These are phyloP conservation scores for Geotrichum australiense DNA, from an alignment of 1,139 yeast species.

Conservation along the genomic window DNA sequence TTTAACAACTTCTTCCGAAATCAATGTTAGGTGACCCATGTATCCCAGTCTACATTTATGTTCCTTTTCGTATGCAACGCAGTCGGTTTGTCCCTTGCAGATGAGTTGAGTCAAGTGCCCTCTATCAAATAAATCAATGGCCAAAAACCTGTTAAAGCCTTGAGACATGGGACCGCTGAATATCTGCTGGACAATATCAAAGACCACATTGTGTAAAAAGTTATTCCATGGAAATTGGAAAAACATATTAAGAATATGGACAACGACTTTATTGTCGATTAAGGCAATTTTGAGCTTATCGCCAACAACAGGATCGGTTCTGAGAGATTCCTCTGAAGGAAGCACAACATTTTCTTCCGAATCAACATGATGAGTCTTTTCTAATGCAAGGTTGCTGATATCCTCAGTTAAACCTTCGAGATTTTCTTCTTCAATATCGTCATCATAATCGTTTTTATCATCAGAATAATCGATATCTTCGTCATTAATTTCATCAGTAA, in stretches of 20 bases:
- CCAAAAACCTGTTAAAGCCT: slow-evolving; percentile 80
- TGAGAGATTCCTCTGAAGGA: slow-evolving; percentile 30
- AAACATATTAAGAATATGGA: slow-evolving; percentile 74
- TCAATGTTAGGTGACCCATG: slow-evolving; percentile 94
- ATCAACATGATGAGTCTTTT: slow-evolving; percentile 2
- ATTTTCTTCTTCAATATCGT: slow-evolving; percentile 19
- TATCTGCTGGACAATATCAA: slow-evolving; percentile 94
- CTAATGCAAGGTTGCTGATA: slow-evolving; percentile 3
- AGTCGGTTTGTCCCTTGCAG: slow-evolving; percentile 71
- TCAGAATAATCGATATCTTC: slow-evolving; percentile 13
- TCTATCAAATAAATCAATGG: slow-evolving; percentile 75
- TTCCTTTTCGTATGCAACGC: slow-evolving; percentile 58
- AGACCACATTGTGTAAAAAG: slow-evolving; percentile 92
- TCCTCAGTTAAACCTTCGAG: slow-evolving; percentile 6
- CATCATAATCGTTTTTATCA: slow-evolving; percentile 22
- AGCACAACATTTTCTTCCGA: slow-evolving; percentile 1
- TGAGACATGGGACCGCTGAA: slow-evolving; percentile 93
- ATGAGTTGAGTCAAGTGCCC: slow-evolving; percentile 74
- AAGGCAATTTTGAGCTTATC: slow-evolving; percentile 81
- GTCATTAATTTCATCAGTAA: no score
- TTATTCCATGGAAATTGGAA: slow-evolving; percentile 97
- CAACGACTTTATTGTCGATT: slow-evolving; percentile 72
- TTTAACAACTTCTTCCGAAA: slow-evolving; percentile 92
- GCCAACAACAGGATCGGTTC: slow-evolving; percentile 77
- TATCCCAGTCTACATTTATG: slow-evolving; percentile 74